These are phyloP conservation scores for Trifolium fragiferum DNA, from an alignment of 306 rosid genomes.

Conservation along the genomic window DNA sequence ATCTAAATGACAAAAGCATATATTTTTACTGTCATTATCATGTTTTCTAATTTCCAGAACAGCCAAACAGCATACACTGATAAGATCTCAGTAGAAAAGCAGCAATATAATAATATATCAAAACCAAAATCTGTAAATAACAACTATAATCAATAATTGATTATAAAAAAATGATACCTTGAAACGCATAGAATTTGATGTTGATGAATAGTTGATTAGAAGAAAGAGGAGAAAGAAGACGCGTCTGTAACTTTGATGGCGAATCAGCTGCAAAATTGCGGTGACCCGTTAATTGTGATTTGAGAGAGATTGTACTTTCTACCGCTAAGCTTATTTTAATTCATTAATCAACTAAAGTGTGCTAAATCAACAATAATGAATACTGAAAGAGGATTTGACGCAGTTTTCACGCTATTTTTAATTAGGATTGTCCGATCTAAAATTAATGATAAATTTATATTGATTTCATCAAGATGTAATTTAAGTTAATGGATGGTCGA, in stretches of 20 bases:
- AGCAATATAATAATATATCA: conserved; percentile 13
- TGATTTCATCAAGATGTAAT: too few species aligned
- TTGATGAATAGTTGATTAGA: conserved; percentile 1
- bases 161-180: not conserved
- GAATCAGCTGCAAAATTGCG: conserved; percentile 16
- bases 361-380: too few species aligned
- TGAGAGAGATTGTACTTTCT: too few species aligned
- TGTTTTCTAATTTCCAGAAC: not conserved
- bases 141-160: not conserved
- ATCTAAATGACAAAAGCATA: not conserved
- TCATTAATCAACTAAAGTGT: too few species aligned
- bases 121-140: not conserved
- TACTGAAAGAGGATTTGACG: too few species aligned
- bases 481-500: too few species aligned
- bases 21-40: not conserved
- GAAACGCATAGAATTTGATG: conserved; percentile 5
- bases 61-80: conserved; percentile 18
- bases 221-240: not conserved
- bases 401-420: too few species aligned
- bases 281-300: not conserved
- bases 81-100: conserved; percentile 14
- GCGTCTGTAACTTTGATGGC: not conserved
- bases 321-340: too few species aligned
- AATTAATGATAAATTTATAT: too few species aligned
- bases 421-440: too few species aligned